Evolutionary conservation across 2,329 filamentous ascomycete genomes (phyloP), one percentile per base, ranked within the genome.

Genomic region (Diplodia mutila): DNA sequence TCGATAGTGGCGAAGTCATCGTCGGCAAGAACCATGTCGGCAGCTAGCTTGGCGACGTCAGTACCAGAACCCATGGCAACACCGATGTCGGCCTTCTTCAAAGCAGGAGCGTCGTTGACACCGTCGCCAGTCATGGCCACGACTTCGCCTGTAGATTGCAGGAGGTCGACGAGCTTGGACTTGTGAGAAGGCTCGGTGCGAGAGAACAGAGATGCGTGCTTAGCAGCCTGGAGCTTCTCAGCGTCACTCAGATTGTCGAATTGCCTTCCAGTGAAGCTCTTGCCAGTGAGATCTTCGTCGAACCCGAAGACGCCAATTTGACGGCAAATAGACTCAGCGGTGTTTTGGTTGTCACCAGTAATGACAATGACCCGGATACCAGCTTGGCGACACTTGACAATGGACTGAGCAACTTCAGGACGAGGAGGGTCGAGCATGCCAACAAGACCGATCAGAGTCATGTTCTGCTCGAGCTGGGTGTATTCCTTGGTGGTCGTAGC

Each of bases 1-100:
- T 97, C 92, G 73, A 99, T 99, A 3, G 95, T 99, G 70, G 95
- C 95, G 80, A 99, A 99, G 85, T 99, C 99, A 82, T 97, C 93
- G 81, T 99, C 96, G 29, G 94, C 92, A 63, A 99, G 90, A 63
- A 99, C 94, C 95, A 99, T 99, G 79, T 99, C 95, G 68, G 96
- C 93, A 34, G 95, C 95, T 72, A 99, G 85, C 83, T 97, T 97
- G 69, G 95, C 92, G 34, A 99, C 95, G 78, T 99, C 95, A 29
- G 95, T 99, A 76, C 95, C 95, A 67, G 93, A 95, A 63, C 95
- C 96, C 95, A 99, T 99, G 68, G 95, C 96, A 70, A 99, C 93
- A 82, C 95, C 95, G 81, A 99, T 99, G 77, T 99, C 95, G 46
- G 95, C 92, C 84, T 97, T 98, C 87, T 99, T 99, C 75, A 99